Percentiles rank a stretch among this genome's conserved stretches.
Conservation (phyloP, 495 filamentous ascomycete species). For the Extremus antarcticus region DNA sequence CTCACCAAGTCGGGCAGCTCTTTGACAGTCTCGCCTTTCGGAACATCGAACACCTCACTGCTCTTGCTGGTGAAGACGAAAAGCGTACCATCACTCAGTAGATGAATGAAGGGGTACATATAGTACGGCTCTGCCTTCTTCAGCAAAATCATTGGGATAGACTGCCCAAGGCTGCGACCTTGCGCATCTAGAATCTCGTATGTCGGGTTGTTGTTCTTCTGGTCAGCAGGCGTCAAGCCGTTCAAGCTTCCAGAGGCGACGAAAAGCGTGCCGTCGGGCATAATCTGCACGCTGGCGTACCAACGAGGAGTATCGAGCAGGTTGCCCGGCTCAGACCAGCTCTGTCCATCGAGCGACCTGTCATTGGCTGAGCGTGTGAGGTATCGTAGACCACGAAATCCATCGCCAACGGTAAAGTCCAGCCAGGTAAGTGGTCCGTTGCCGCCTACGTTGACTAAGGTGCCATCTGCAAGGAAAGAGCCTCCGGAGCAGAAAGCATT, state of each 20-base stretch:
- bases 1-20: conserved; percentile 40
- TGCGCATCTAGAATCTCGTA: conserved; percentile 43
- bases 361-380: conserved; percentile 41
- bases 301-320: conserved; percentile 44
- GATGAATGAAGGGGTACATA: conserved; percentile 56
- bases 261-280: conserved; percentile 46
- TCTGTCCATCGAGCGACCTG: conserved; percentile 37
- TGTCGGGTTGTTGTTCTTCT: conserved; percentile 53
- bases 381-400: conserved; percentile 47
- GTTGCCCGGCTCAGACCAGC: conserved; percentile 47
- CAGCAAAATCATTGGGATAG: conserved; percentile 41
- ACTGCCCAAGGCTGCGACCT: conserved; percentile 36
- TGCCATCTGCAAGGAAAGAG: conserved; percentile 47
- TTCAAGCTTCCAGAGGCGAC: conserved; percentile 54
- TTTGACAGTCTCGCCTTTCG: conserved; percentile 31
- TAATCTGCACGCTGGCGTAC: conserved; percentile 50
- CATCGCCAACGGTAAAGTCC: conserved; percentile 48
- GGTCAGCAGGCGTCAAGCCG: conserved; percentile 45
- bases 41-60: conserved; percentile 45
- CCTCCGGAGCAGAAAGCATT: conserved; percentile 56
- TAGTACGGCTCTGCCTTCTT: conserved; percentile 51
- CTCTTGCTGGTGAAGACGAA: conserved; percentile 48
- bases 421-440: conserved; percentile 45
- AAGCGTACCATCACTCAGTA: conserved; percentile 44
- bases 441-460: conserved; percentile 44